Base-by-base conservation (phyloP, 2,329 filamentous ascomycete species). In the Ilyonectria robusta region DNA sequence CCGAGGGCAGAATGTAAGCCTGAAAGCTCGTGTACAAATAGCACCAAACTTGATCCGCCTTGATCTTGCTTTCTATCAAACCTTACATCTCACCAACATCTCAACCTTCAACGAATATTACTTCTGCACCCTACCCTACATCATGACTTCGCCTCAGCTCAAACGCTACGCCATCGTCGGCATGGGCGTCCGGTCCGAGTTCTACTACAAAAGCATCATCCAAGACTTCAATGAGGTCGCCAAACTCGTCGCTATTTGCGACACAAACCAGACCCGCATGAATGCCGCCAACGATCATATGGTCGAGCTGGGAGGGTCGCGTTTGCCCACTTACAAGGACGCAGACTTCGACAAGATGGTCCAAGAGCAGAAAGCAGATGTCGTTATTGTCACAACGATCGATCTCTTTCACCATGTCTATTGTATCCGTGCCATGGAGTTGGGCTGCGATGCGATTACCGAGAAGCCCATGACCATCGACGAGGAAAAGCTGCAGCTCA, bases 401-500 rank as follows among this genome's bases (percentile, higher is more conserved):
- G 89, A 91, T 78, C 85, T 88, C 29, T 88, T 87, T 17, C 89
- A 91, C 76, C 83, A 90, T 71, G 82, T 81, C 31, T 91, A 91
- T 78, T 89, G 89, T 60, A 83, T 89, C 8, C 83, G 85, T 9
- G 87, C 89, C 0, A 81, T 91, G 70, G 87, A 90, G 65, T 78
- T 89, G 1, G 88, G 88, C 19, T 88, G 87, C 71, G 84, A 87
- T 70, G 88, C 89, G 1, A 82, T 91, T 26, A 90, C 87, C 0
- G 88, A 91, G 74, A 91, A 91, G 77, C 88, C 88, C 21, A 90
- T 91, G 88, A 91, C 88, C 2, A 88, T 90, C 70, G 88, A 90
- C 71, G 86, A 75, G 81, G 8, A 81, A 81, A 26, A 84, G 84
- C 21, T 89, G 81, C 71, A 81, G 76, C 17, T 82, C 46, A 90